Evolutionary conservation across 257 asterid genomes (phyloP).

Genomic region (Marsdenia floribunda): DNA sequence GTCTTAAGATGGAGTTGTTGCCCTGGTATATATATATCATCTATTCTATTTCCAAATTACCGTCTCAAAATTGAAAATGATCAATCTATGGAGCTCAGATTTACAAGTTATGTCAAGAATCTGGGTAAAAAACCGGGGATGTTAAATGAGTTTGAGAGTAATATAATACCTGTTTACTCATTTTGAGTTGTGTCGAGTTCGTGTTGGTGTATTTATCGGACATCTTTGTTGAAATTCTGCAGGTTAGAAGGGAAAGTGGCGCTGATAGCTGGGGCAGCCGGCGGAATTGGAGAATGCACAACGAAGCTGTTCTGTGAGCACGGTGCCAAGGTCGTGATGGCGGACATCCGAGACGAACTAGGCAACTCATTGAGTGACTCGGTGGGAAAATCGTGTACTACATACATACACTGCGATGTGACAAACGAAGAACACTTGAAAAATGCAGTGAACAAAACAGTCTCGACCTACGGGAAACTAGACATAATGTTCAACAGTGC

Average conservation of each 20-base stretch:
- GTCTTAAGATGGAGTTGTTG: no score
- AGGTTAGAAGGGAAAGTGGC: constrained; percentile 70
- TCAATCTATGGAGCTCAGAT: not conserved
- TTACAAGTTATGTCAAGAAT: not conserved
- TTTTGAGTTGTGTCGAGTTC: no score
- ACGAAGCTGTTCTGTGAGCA: constrained; percentile 41
- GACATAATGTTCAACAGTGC: constrained; percentile 66
- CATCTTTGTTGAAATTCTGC: not conserved
- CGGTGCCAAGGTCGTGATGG: constrained; percentile 58
- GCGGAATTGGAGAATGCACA: constrained; percentile 55
- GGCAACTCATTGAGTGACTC: constrained; percentile 28
- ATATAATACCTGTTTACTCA: no score
- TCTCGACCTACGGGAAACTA: constrained; percentile 39
- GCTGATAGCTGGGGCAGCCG: constrained; percentile 55
- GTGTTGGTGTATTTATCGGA: no score
- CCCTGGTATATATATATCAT: no score
- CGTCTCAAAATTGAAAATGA: no score
- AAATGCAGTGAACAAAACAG: constrained; percentile 32
- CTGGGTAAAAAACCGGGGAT: no score
- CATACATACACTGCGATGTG: constrained; percentile 50
- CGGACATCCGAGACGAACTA: constrained; percentile 43
- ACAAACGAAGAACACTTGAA: constrained; percentile 39
- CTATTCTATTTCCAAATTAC: no score
- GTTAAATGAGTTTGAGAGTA: no score
- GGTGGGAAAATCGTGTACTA: constrained; percentile 30